Evolutionary conservation across 495 filamentous ascomycete species (phyloP).

Genomic region (Bacidia rubella): DNA sequence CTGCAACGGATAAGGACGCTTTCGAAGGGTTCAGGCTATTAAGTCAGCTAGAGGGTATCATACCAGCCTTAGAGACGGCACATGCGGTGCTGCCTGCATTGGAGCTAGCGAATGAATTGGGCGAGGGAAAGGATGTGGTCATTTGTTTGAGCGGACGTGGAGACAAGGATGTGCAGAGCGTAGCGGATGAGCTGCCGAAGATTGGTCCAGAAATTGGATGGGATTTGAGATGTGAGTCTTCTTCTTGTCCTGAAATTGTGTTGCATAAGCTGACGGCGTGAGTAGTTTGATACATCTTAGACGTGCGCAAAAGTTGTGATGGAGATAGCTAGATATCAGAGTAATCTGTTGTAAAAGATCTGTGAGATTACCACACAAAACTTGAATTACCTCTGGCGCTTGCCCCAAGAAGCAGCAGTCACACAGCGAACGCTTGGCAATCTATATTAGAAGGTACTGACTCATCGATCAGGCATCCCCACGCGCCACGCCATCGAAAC

Average conservation of each 20-base stretch:
- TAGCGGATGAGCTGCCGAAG: slow-evolving; percentile 83
- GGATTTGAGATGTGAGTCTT: slow-evolving; percentile 61
- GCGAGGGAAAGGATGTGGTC: slow-evolving; percentile 79
- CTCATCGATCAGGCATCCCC: too few relatives aligned
- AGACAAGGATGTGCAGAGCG: slow-evolving; percentile 97
- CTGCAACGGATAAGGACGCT: slow-evolving; percentile 84
- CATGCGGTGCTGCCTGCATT: slow-evolving; percentile 86
- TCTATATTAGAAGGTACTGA: too few relatives aligned
- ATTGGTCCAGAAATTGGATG: slow-evolving; percentile 88
- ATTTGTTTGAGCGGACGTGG: slow-evolving; percentile 86
- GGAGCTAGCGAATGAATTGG: slow-evolving; percentile 78
- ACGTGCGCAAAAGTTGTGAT: too few relatives aligned
- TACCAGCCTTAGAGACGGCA: slow-evolving; percentile 84
- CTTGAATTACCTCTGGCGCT: too few relatives aligned
- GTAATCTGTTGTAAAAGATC: too few relatives aligned
- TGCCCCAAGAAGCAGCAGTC: too few relatives aligned
- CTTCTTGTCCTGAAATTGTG: slow-evolving; percentile 12
- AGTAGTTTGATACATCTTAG: neutral
- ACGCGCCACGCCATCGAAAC: too few relatives aligned
- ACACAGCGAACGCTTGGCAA: too few relatives aligned
- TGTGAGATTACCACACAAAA: too few relatives aligned
- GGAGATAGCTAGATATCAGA: too few relatives aligned
- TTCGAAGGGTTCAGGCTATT: slow-evolving; percentile 80
- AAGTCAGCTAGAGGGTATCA: slow-evolving; percentile 83
- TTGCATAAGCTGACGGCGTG: neutral